Base-by-base conservation (phyloP, 495 filamentous ascomycete genomes). In the Penicillium fimorum region DNA sequence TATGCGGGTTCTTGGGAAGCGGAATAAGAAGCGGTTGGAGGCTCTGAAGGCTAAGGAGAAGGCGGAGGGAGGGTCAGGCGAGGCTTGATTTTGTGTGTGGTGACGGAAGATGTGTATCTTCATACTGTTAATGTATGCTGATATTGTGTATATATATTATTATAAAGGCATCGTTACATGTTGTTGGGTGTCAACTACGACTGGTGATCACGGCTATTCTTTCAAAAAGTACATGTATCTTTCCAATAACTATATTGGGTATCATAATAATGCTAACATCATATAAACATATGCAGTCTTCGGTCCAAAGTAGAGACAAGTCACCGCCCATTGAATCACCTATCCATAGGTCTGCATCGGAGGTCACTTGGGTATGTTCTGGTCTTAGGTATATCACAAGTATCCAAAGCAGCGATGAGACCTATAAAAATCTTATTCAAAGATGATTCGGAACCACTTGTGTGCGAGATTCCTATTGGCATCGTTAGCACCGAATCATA, bases 11-110 rank as follows among this genome's bases (percentile, higher is more conserved):
- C 58, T 89, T 58, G 79, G 81, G 33, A 83, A 81, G 78, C 69
- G 85, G 64, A 89, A 89, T 69, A 77, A 85, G 71, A 57, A 77
- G 67, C 66, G 86, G 10, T 56, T 86, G 61, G 80, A 76, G n/a
- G 76, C 72, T 22, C 63, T 89, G 65, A 77, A 74, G 63, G 76
- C 59, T 29, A 65, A 64, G 51, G 63, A 50, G 22, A 59, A 56
- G 30, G 35, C 35, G 0, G 57, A 53, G 10, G 46, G 22, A 43
- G 35, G 54, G n/a, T 57, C 45, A 3, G 35, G 47, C 53, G 42
- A 15, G 5, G 13, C 22, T 38, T 25, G 35, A 37, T 9, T 50
- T n/a, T 30, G 17, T 46, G 9, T 46, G 22, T 22, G 22, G 22
- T 22, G 22, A 22, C 22, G 15, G 35, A n/a, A 5, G 15, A 37